phyloP scores from a whole-genome alignment of 2,329 filamentous ascomycete genomes.

The Coleophoma crateriformis region DNA sequence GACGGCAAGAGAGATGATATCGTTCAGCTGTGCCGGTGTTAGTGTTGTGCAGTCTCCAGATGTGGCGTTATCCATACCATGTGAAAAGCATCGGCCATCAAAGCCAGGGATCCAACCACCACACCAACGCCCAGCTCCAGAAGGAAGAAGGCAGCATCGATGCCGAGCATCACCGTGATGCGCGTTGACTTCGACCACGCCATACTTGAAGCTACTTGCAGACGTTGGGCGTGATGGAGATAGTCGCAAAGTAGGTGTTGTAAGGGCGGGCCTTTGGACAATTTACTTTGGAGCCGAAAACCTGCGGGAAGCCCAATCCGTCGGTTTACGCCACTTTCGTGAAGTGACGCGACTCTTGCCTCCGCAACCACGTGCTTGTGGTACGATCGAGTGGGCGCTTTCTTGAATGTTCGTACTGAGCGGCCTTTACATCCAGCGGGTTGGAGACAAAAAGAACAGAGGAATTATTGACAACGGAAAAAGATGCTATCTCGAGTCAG shows the following conservation, averaged over 20 bases:
- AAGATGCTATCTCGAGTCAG: no score
- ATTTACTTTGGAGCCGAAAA: no score
- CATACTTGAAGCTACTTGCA: slow-evolving; percentile 43
- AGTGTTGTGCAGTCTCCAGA: neutral
- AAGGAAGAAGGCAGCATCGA: slow-evolving; percentile 86
- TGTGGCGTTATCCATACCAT: slow-evolving; percentile 57
- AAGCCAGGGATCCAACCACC: slow-evolving; percentile 81
- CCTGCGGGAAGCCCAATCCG: no score
- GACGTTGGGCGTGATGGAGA: neutral
- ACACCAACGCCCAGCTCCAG: slow-evolving; percentile 84
- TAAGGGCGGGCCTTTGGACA: no score
- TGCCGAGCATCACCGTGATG: slow-evolving; percentile 87
- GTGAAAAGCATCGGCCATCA: slow-evolving; percentile 96
- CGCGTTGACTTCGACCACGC: slow-evolving; percentile 87
- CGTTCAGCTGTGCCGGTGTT: slow-evolving; percentile 66
- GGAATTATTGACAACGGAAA: no score
- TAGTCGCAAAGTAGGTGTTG: neutral
- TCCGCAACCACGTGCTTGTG: no score
- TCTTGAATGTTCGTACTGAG: no score
- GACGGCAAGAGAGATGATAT: slow-evolving; percentile 89
- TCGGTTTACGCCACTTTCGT: no score
- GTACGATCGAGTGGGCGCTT: no score
- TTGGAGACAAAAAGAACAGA: no score
- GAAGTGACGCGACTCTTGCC: no score
- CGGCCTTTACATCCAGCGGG: no score